Percentiles rank a stretch among this genome's conserved stretches.
phyloP scores from a whole-genome alignment of 2,329 filamentous ascomycete genomes.

The Phialophora expanda region DNA sequence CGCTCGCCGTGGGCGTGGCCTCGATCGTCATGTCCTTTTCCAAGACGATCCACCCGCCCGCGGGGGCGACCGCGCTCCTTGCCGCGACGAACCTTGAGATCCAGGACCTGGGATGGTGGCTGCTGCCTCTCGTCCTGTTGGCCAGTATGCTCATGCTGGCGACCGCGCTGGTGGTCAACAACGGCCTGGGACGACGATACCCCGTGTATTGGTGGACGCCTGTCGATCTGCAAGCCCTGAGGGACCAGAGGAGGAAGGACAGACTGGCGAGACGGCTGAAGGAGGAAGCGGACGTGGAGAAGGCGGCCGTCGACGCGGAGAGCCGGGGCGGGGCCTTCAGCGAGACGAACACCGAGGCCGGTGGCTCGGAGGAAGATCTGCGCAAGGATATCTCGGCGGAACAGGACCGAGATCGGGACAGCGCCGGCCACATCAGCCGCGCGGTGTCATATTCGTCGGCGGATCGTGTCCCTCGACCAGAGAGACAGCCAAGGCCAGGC shows the following conservation, averaged over 20 bases:
- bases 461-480: conserved; percentile 13
- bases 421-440: background rate
- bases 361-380: background rate
- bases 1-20: conserved; percentile 67
- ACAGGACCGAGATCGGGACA: background rate
- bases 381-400: background rate
- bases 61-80: conserved; percentile 73
- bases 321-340: conserved; percentile 2
- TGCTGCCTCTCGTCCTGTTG: conserved; percentile 68
- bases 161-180: conserved; percentile 70
- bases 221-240: conserved; percentile 32
- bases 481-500: background rate
- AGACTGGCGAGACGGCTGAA: background rate
- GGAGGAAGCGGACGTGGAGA: conserved; percentile 20
- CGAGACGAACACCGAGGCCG: conserved; percentile 23
- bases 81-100: conserved; percentile 65
- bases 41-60: conserved; percentile 74
- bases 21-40: conserved; percentile 71
- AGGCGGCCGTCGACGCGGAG: background rate
- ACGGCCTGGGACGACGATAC: conserved; percentile 66
- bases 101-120: conserved; percentile 68
- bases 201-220: conserved; percentile 67
- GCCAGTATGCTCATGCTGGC: conserved; percentile 65
- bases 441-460: conserved; percentile 18
- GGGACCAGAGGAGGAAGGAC: conserved; percentile 21